Evolutionary conservation across 2,329 filamentous ascomycete species (phyloP), one percentile per base, ranked within the genome.

Genomic region (Acrocalymma vagum): DNA sequence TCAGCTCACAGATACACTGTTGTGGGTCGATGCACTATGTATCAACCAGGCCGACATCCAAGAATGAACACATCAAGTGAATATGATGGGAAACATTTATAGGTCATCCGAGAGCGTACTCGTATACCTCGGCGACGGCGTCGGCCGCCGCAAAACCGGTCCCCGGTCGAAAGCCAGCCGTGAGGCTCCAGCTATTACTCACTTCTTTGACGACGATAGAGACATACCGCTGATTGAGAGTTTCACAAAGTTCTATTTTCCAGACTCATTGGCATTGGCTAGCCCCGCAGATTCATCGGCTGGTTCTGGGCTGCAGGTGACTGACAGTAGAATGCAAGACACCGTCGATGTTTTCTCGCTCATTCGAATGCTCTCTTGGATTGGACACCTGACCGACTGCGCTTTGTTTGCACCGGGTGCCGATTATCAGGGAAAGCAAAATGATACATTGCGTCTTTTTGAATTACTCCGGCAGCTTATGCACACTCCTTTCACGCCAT

Each of bases 11-110:
- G 22, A 44, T 9, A n/a, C 37, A 11, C 9, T 32, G 3, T 21
- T 60, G 0, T 58, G 54, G 52, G 25, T 55, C 2, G 58, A 62
- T 38, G 54, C 55, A 2, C 16, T 60, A 11, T 57, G 53, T 18
- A 59, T 59, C 28, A 48, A 58, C 11, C 53, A 61, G 26, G 20
- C 38, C 0, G 36, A 59, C 29, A 8, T 32, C 2, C 9, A 29
- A 0, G 51, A 59, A 25, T 33, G 51, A 16, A 53, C 37, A 9
- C 22, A 36, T n/a, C 57, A 61, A 33, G 51, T 58, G 1, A 10
- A 35, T 9, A 11, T 52, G 16, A 61, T 61, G 53, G 36, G 47
- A 8, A 23, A n/a, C 3, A 59, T 42, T 6, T 60, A 53, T 34
- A 30, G n/a, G n/a, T 11, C 16, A 4, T 51, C 36, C n/a, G 11